These are phyloP conservation scores for Ampelomyces quisqualis DNA, from an alignment of 2,329 filamentous ascomycete species.

Conservation along the genomic window DNA sequence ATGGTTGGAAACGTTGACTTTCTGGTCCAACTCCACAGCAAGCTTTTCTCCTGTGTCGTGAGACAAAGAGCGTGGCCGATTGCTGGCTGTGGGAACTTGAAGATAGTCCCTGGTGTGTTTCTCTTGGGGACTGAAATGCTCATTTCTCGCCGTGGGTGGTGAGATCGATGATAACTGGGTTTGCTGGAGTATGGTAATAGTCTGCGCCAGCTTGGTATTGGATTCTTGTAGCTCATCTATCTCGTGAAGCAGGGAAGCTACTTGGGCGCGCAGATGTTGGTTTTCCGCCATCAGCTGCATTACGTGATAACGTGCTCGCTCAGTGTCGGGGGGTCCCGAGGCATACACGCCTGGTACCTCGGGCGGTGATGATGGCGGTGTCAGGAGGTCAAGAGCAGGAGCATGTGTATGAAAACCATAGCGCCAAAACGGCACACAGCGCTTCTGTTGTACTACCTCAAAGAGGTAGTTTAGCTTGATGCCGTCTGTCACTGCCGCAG, in stretches of 20 bases:
- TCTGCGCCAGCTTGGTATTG: conserved; percentile 10
- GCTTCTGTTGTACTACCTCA: conserved; percentile 17
- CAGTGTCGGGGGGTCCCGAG: neutral
- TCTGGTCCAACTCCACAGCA: neutral
- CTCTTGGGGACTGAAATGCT: too few species aligned
- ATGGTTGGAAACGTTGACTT: neutral
- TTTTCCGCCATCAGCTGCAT: conserved; percentile 8
- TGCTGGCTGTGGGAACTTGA: neutral
- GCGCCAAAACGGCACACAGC: conserved; percentile 11
- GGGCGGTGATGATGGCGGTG: neutral
- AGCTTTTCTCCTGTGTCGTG: neutral
- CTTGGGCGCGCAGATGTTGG: conserved; percentile 5
- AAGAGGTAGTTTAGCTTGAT: conserved; percentile 14
- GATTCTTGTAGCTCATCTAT: conserved; percentile 5
- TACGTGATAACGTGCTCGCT: conserved; percentile 3
- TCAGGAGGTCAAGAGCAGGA: neutral
- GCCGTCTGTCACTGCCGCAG: conserved; percentile 4
- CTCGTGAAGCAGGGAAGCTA: conserved; percentile 4
- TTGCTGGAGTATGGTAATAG: conserved; percentile 2
- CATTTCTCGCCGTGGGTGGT: neutral
- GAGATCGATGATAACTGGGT: too few species aligned
- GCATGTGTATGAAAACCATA: conserved; percentile 10
- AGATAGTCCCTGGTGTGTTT: neutral
- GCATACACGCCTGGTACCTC: neutral
- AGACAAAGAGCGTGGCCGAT: neutral